Percentiles rank a stretch among this genome's conserved stretches.
These are phyloP conservation scores for Rhizopus microsporus DNA, from an alignment of 371 early-diverging fungal species.

Conservation along the genomic window DNA sequence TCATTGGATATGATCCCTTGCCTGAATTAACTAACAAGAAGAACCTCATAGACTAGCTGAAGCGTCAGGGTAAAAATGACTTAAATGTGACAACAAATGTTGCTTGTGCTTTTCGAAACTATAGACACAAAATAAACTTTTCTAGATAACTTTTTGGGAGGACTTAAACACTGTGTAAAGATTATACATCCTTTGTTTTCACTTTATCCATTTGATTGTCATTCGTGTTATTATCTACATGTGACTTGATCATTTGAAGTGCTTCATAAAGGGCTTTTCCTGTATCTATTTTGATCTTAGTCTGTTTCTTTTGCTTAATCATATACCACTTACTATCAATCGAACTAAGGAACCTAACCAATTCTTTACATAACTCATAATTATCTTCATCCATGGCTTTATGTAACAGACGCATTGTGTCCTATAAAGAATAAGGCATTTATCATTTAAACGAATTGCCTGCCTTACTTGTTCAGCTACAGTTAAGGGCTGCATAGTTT, in stretches of 20 bases:
- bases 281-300: slow-evolving; percentile 23
- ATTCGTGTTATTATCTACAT: slow-evolving; percentile 27
- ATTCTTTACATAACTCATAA: slow-evolving; percentile 80
- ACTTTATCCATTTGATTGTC: slow-evolving; percentile 40
- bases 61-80: no score
- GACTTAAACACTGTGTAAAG: neutral
- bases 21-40: no score
- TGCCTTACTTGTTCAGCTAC: slow-evolving; percentile 63
- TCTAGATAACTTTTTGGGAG: neutral
- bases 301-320: neutral
- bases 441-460: neutral
- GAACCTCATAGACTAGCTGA: no score
- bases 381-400: slow-evolving; percentile 76
- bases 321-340: slow-evolving; percentile 67
- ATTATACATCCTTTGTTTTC: slow-evolving; percentile 34
- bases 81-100: no score
- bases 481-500: slow-evolving; percentile 74
- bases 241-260: slow-evolving; percentile 37
- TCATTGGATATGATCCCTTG: no score
- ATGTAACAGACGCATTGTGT: slow-evolving; percentile 72
- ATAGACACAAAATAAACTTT: neutral
- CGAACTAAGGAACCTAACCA: slow-evolving; percentile 78
- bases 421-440: slow-evolving; percentile 29
- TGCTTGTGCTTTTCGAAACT: no score
- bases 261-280: slow-evolving; percentile 47